A percentile compares a stretch with the other conserved stretches of the same genome.
These are phyloP conservation scores for Sparassis latifolia DNA, from an alignment of 1,284 basidiomycete genomes.

Conservation along the genomic window DNA sequence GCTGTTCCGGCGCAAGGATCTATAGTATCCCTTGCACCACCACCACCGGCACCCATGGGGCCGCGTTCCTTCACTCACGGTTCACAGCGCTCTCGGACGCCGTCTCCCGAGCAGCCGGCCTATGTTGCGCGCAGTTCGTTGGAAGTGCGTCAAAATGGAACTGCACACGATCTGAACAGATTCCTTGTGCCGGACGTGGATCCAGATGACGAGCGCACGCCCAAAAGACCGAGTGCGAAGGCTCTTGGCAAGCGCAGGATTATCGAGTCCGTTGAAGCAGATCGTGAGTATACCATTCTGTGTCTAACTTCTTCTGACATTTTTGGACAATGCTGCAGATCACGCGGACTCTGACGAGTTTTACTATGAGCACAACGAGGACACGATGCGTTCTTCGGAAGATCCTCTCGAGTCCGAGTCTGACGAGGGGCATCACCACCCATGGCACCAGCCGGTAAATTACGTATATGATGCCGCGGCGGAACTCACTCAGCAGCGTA, in stretches of 20 bases:
- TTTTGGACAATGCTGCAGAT: conserved; percentile 15
- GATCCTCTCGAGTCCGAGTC: conserved; percentile 32
- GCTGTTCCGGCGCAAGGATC: conserved; percentile 12
- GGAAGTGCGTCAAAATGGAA: conserved; percentile 9
- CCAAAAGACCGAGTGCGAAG: conserved; percentile 60
- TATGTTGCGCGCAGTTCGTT: conserved; percentile 11
- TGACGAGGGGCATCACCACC: conserved; percentile 22
- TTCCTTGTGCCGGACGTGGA: conserved; percentile 9
- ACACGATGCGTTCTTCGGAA: conserved; percentile 22
- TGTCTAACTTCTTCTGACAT: neutral
- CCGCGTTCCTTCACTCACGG: conserved; percentile 53
- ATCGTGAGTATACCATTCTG: conserved; percentile 31
- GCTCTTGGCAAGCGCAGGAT: conserved; percentile 73
- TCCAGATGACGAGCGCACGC: conserved; percentile 23
- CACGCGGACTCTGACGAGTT: conserved; percentile 38
- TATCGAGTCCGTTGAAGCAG: conserved; percentile 36
- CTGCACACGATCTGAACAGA: conserved; percentile 6
- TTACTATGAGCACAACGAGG: conserved; percentile 33
- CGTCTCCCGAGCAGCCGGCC: conserved; percentile 35
- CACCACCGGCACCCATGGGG: conserved; percentile 60
- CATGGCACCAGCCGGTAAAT: conserved; percentile 42
- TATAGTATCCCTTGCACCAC: conserved; percentile 46
- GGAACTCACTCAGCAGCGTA: conserved; percentile 59
- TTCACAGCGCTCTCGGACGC: conserved; percentile 42
- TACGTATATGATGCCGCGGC: conserved; percentile 80